Evolutionary conservation across 306 rosid genomes (phyloP).

Genomic region (Prunus mongolica): DNA sequence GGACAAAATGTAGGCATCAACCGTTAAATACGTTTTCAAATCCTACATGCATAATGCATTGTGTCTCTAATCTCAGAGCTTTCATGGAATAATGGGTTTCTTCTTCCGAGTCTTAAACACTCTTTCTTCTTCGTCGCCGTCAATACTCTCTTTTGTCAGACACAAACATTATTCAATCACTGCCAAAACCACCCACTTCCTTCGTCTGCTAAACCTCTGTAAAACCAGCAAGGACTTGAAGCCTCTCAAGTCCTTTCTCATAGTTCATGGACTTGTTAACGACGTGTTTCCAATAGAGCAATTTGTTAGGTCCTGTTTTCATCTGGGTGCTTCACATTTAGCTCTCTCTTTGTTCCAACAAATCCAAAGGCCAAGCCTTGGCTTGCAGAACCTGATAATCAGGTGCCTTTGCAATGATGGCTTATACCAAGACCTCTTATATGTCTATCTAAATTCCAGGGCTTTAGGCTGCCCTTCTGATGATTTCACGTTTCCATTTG

Average conservation of each 20-base stretch:
- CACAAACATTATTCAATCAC: neutral
- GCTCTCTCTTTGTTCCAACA: constrained; percentile 23
- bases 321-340: constrained; percentile 26
- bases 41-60: no score
- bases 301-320: constrained; percentile 22
- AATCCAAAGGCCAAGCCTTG: constrained; percentile 21
- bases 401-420: constrained; percentile 25
- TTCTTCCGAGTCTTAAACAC: neutral
- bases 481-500: constrained; percentile 30
- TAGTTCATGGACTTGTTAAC: constrained; percentile 17
- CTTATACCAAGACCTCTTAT: constrained; percentile 22
- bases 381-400: constrained; percentile 27
- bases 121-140: neutral
- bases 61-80: neutral
- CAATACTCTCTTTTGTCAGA: neutral
- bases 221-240: constrained; percentile 5
- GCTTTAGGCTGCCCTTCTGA: constrained; percentile 28
- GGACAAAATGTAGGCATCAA: neutral
- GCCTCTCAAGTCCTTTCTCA: constrained; percentile 18
- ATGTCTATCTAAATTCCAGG: constrained; percentile 8
- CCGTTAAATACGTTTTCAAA: neutral
- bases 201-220: constrained; percentile 24
- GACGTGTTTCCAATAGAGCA: constrained; percentile 2
- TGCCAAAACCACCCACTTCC: constrained; percentile 7
- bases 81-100: constrained; percentile 1